phyloP scores from a whole-genome alignment of 75 land plant species.

The Selaginella tamariscina region DNA sequence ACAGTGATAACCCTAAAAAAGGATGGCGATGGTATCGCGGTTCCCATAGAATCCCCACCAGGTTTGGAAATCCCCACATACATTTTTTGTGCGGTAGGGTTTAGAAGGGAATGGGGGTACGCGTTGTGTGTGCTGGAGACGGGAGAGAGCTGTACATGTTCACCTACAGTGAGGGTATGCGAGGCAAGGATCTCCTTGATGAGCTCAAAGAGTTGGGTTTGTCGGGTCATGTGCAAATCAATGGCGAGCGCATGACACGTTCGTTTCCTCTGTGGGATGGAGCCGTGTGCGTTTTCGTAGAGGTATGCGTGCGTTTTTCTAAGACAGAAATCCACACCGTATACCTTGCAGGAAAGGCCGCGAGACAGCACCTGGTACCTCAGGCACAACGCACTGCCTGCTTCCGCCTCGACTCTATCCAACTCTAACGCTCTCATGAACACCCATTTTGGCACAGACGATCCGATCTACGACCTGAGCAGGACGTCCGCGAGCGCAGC shows the following conservation, averaged over 20 bases:
- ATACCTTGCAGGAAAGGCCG: background rate
- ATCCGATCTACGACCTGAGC: conserved; percentile 3
- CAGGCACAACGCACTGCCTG: background rate
- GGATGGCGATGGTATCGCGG: no score
- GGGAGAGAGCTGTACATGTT: background rate
- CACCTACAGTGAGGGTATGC: background rate
- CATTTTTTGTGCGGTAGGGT: no score
- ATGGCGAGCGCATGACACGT: background rate
- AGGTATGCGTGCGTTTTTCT: background rate
- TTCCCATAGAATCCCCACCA: no score
- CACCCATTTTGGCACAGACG: background rate
- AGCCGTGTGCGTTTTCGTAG: background rate
- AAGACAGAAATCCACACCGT: background rate
- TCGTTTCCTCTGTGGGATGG: conserved; percentile 1
- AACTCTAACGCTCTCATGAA: background rate
- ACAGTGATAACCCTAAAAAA: no score
- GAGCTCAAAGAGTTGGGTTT: background rate
- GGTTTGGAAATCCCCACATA: no score
- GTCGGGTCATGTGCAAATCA: conserved; percentile 3
- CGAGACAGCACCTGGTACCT: background rate
- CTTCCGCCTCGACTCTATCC: conserved; percentile 2
- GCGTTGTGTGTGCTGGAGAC: background rate
- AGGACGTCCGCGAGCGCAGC: conserved; percentile 4
- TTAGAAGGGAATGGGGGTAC: conserved; percentile 1
- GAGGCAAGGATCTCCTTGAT: conserved; percentile 1